Conservation (phyloP, 2,329 filamentous ascomycete species). For the Colletotrichum chrysophilum region DNA sequence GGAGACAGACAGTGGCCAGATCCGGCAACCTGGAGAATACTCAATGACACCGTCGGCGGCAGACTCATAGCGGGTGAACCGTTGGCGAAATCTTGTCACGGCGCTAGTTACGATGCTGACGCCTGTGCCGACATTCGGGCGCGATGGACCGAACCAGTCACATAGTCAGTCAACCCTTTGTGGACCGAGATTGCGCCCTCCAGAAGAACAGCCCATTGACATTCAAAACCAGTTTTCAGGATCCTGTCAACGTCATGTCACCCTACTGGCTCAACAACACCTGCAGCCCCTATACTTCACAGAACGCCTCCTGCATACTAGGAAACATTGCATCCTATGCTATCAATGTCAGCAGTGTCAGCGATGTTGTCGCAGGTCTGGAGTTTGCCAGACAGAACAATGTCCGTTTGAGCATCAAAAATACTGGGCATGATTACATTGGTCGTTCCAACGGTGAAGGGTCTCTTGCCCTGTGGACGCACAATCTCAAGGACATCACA, state of each 20-base stretch:
- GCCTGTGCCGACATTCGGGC: neutral
- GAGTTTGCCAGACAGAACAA: conserved; percentile 48
- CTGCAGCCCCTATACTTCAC: conserved; percentile 30
- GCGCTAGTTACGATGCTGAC: neutral
- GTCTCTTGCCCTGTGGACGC: conserved; percentile 41
- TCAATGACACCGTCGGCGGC: neutral
- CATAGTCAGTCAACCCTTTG: neutral
- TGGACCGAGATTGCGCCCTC: neutral
- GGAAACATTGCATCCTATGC: conserved; percentile 34
- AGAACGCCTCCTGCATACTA: conserved; percentile 38
- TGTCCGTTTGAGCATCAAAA: conserved; percentile 53
- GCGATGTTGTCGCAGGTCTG: conserved; percentile 37
- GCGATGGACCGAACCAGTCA: neutral
- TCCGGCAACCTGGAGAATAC: neutral
- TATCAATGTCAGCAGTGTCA: conserved; percentile 21
- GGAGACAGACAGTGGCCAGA: neutral
- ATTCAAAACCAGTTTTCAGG: neutral
- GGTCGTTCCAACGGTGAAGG: conserved; percentile 41
- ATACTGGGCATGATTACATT: conserved; percentile 55
- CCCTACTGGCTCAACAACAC: conserved; percentile 29
- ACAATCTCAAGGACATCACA: conserved; percentile 35
- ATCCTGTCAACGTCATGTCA: conserved; percentile 27
- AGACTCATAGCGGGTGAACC: neutral
- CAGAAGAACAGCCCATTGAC: neutral
- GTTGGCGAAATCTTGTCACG: neutral